Conservation (phyloP, 2,329 filamentous ascomycete species). For the Monilinia fructigena region DNA sequence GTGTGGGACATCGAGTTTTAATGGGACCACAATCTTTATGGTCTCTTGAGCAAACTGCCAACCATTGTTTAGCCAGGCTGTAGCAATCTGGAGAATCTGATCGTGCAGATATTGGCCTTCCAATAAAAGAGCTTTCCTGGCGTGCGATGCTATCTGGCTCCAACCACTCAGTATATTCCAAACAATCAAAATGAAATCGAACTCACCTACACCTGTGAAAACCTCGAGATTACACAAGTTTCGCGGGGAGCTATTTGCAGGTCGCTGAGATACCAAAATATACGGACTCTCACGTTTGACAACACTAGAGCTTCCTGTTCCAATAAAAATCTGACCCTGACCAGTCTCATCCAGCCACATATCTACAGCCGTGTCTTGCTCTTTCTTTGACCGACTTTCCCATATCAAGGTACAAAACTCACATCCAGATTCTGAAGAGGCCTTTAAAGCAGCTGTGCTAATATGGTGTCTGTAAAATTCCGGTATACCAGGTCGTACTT, state of each 20-base stretch:
- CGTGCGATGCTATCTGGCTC: background rate
- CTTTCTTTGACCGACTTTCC: background rate
- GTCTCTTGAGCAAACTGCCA: constrained; percentile 16
- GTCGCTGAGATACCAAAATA: constrained; percentile 17
- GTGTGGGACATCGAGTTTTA: constrained; percentile 16
- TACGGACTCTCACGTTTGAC: constrained; percentile 18
- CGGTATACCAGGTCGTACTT: constrained; percentile 21
- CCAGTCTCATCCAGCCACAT: constrained; percentile 16
- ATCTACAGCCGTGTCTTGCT: constrained; percentile 12
- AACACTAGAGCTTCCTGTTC: constrained; percentile 23
- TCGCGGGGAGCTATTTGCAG: constrained; percentile 15
- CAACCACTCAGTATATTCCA: background rate
- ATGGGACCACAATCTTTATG: constrained; percentile 16
- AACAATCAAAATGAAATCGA: background rate
- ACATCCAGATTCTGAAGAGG: constrained; percentile 5
- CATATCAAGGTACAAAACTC: constrained; percentile 17
- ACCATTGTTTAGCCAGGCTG: constrained; percentile 17
- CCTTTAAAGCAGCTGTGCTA: constrained; percentile 5
- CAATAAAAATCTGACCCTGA: constrained; percentile 20
- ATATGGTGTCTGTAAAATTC: constrained; percentile 19
- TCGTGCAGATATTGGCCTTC: constrained; percentile 15
- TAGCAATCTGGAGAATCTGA: constrained; percentile 19
- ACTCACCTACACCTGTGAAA: constrained; percentile 1
- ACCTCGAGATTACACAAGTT: constrained; percentile 19
- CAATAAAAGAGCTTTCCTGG: constrained; percentile 11